Evolutionary conservation across 2,329 filamentous ascomycete genomes (phyloP), one percentile per base, ranked within the genome.

Genomic region (Monascus ruber): DNA sequence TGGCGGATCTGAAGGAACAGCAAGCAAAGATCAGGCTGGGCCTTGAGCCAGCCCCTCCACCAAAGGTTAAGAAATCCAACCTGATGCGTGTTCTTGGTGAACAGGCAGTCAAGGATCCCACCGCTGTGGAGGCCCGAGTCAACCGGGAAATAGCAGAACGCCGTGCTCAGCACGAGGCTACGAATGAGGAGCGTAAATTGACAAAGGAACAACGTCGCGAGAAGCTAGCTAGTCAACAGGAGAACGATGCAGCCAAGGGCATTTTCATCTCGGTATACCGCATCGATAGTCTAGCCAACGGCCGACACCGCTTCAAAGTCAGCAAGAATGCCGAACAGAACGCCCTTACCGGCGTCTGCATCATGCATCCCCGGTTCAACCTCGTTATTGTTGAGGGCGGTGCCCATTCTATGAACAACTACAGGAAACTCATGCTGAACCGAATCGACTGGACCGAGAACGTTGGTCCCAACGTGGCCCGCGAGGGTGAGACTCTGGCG

Each of bases 381-480:
- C 66, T 98, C 3, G 78, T 98, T 10, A 78, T 98, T 46, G 87
- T 94, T 1, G 93, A 98, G 60, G 91, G 89, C 28, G 91, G 91
- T 31, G 71, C 79, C 43, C 81, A 91, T 66, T 83, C 82, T 42
- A 83, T 91, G 58, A 79, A 77, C 38, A 81, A 81, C 46, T 96
- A 89, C 70, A 86, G 83, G 60, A 95, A 94, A 60, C 72, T 98
- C 26, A 88, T 98, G 85, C 71, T 93, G 33, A 81, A 89, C 50
- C 86, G 91, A 35, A 87, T 96, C 54, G 83, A 94, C 60, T 98
- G 93, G 91, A 83, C 83, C 2, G 88, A 96, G 58, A 94, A 94
- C 51, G 74, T 77, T 0, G 79, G 79, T 2, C 81, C 87, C 0
- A 72, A 77, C 33, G 72, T 54, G 6, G 66, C 62, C 27, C 62